Base-by-base conservation (phyloP, 164 flowering plant species). In the Tetracentron sinense region DNA sequence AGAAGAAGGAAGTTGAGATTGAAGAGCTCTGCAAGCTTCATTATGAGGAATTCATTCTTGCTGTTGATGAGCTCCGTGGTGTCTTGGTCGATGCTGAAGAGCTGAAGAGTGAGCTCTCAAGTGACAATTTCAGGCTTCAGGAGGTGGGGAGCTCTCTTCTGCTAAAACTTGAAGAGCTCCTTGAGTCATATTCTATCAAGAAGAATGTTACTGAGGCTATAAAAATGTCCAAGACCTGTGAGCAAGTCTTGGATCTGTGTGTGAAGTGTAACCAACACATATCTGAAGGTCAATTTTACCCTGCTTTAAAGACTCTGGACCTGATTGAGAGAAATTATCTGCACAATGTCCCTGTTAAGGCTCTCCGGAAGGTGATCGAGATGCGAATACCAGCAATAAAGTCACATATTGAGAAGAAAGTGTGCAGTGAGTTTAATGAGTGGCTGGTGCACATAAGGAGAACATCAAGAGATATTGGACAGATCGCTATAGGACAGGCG, bases 61-160 rank as follows among this genome's bases (percentile, higher is more conserved):
- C 98, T 0, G 98, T 93, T 31, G 98, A 93, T 69, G 97, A 93
- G 81, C 94, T 93, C 48, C 94, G 97, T 27, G 96, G 96, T 20
- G 92, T 93, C 42, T 65, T 93, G 59, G 97, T 85, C 53, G 97
- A 93, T 75, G 92, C 98, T 0, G 98, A 90, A 69, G 97, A 90
- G 74, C 81, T 93, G 50, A 93, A 93, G 70, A 70, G 81, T 63
- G 90, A 85, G 61, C 85, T 93, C 4, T 75, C 82, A 14, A 78
- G 81, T 50, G 92, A 90, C 58, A 93, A 93, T 66, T 83, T 74
- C 48, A 75, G 74, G 74, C 76, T 93, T 72, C 97, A 90, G 65
- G 89, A 87, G 54, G 87, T 88, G 53, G 96, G 96, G 27, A 83
- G 74, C 63, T 76, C 78, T 21, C 84, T 93, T 35, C 74, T 93